Conservation (phyloP, 345 rosid genomes). For the Geranium rotundifolium region DNA sequence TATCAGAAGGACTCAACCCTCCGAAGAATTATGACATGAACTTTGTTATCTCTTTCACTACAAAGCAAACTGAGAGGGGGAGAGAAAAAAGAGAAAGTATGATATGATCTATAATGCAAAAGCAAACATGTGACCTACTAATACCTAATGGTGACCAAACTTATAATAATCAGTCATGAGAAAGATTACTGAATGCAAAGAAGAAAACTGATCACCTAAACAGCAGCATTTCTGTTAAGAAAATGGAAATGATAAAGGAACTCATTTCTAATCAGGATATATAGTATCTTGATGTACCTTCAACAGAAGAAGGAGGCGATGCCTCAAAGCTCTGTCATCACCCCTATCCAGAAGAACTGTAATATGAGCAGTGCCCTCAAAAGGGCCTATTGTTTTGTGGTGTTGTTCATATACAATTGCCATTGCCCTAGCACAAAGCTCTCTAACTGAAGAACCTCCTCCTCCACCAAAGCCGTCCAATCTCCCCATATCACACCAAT, state of each 20-base stretch:
- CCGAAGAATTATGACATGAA: not conserved
- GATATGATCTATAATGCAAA: not conserved
- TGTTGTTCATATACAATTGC: conserved; percentile 96
- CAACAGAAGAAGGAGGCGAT: conserved; percentile 82
- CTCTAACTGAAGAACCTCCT: conserved; percentile 93
- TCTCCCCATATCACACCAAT: conserved; percentile 99
- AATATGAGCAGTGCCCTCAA: conserved; percentile 93
- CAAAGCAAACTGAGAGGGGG: not conserved
- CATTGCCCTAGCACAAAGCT: conserved; percentile 99
- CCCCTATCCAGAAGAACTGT: conserved; percentile 94
- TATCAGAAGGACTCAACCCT: not conserved
- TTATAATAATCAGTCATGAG: not conserved
- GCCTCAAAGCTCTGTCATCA: conserved; percentile 93
- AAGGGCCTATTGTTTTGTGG: conserved; percentile 64
- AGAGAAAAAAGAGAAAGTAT: not conserved
- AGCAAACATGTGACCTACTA: not conserved
- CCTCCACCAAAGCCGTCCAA: conserved; percentile 99
- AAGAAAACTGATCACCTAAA: too few relatives aligned
- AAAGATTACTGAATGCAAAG: too few relatives aligned
- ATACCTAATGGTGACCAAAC: not conserved
- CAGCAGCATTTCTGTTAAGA: too few relatives aligned
- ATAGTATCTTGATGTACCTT: conserved; percentile 41
- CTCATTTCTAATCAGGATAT: not conserved
- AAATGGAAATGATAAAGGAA: not conserved
- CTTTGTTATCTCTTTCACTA: too few relatives aligned